These are phyloP conservation scores for Sanghuangporus weigelae DNA, from an alignment of 1,284 basidiomycete species.

Conservation along the genomic window DNA sequence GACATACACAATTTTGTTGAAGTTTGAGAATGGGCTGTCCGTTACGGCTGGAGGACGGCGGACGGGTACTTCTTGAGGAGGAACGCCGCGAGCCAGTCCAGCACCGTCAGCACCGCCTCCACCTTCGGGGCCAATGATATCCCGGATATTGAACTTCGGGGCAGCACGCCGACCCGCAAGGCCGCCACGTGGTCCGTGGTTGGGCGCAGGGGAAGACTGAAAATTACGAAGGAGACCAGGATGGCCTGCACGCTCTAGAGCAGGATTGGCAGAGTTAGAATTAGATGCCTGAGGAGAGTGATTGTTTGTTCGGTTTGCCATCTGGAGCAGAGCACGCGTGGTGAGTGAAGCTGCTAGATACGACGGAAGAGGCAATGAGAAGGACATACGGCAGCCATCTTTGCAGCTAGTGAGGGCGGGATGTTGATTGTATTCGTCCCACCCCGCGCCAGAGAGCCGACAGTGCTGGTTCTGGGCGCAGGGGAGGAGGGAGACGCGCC, in stretches of 20 bases:
- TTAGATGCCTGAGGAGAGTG: constrained; percentile 28
- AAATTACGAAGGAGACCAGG: constrained; percentile 24
- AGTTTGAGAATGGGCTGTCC: constrained; percentile 86
- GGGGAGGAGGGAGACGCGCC: constrained; percentile 18
- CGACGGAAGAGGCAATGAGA: neutral
- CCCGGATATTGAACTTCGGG: constrained; percentile 57
- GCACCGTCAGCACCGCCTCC: constrained; percentile 53
- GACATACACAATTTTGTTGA: constrained; percentile 89
- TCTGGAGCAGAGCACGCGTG: constrained; percentile 31
- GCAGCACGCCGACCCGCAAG: constrained; percentile 50
- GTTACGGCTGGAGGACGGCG: constrained; percentile 41
- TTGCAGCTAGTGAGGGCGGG: constrained; percentile 87
- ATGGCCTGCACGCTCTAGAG: constrained; percentile 19
- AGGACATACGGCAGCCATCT: constrained; percentile 77
- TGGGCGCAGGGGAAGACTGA: constrained; percentile 24
- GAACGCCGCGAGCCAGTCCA: constrained; percentile 64
- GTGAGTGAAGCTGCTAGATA: constrained; percentile 1
- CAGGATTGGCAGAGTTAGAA: constrained; percentile 26
- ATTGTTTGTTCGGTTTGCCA: constrained; percentile 46
- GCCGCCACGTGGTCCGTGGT: constrained; percentile 25
- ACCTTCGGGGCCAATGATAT: constrained; percentile 43
- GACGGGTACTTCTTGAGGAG: constrained; percentile 35
- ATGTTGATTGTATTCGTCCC: constrained; percentile 54
- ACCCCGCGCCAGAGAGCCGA: constrained; percentile 34
- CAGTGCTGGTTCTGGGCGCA: constrained; percentile 31